Evolutionary conservation across 2,329 filamentous ascomycete genomes (phyloP).

Genomic region (Penicillium sp.): DNA sequence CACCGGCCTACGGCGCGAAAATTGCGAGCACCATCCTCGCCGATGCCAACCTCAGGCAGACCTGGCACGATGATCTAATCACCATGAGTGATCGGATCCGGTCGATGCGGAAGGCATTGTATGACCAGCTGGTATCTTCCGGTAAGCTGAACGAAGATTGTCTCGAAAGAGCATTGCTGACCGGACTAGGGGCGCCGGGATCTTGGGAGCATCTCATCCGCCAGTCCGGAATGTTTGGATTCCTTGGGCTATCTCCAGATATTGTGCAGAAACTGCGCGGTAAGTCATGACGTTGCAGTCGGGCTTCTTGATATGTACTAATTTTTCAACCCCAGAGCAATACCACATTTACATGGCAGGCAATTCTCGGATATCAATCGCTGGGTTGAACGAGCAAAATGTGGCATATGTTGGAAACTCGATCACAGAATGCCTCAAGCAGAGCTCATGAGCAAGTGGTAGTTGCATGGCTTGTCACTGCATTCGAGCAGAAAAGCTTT

Average conservation of each 20-base stretch:
- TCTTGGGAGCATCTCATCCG: constrained; percentile 61
- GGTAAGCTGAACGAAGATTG: constrained; percentile 8
- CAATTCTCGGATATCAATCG: constrained; percentile 95
- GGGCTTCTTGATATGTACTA: background rate
- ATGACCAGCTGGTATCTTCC: constrained; percentile 60
- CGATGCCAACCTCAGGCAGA: constrained; percentile 70
- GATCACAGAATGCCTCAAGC: constrained; percentile 20
- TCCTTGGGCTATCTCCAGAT: constrained; percentile 53
- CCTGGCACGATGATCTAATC: constrained; percentile 86
- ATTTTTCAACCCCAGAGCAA: constrained; percentile 29
- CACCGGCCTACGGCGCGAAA: constrained; percentile 85
- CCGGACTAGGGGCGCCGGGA: constrained; percentile 78
- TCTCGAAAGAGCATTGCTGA: constrained; percentile 31
- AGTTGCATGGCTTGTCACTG: background rate
- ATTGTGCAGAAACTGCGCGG: constrained; percentile 45
- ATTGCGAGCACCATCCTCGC: constrained; percentile 82
- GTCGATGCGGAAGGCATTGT: constrained; percentile 77
- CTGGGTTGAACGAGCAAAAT: constrained; percentile 71
- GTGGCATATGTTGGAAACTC: constrained; percentile 32
- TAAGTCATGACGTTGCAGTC: constrained; percentile 2
- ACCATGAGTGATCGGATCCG: constrained; percentile 94
- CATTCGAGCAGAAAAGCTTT: no score
- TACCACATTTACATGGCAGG: constrained; percentile 59
- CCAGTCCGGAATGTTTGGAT: constrained; percentile 98
- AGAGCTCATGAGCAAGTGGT: background rate